These are phyloP conservation scores for Candida suzukii DNA, from an alignment of 805 yeast genomes.

Conservation along the genomic window DNA sequence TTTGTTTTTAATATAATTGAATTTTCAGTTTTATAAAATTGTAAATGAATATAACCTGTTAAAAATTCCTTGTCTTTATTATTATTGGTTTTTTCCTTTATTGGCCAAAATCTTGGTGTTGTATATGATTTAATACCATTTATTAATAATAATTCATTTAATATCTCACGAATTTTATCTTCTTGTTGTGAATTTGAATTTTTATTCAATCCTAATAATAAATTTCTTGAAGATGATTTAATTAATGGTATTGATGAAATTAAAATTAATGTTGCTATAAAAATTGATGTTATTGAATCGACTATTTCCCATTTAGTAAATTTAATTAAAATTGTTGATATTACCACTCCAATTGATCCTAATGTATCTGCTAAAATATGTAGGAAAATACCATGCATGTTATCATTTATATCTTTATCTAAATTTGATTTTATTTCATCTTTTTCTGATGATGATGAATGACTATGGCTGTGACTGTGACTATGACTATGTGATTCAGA, in stretches of 20 bases:
- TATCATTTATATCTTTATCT: constrained; percentile 49
- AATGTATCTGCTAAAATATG: constrained; percentile 93
- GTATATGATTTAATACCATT: constrained; percentile 83
- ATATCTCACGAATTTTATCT: constrained; percentile 49
- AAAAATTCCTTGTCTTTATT: constrained; percentile 30
- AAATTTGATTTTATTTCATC: constrained; percentile 6
- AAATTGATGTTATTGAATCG: constrained; percentile 87
- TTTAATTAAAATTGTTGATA: constrained; percentile 75
- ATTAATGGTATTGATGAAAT: constrained; percentile 79
- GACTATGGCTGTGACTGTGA: constrained; percentile 17
- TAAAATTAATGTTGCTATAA: constrained; percentile 77
- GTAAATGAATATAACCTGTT: constrained; percentile 81
- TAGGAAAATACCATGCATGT: constrained; percentile 89
- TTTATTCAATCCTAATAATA: constrained; percentile 55
- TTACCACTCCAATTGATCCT: constrained; percentile 96
- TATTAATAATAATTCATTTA: constrained; percentile 60
- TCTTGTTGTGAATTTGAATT: too few species aligned
- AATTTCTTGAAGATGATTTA: constrained; percentile 68
- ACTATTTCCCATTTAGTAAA: constrained; percentile 64
- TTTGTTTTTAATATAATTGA: constrained; percentile 18
- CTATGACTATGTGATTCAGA: too few species aligned
- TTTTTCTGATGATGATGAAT: constrained; percentile 3
- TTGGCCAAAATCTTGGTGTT: constrained; percentile 90
- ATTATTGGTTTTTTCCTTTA: too few species aligned
- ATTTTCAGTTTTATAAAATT: constrained; percentile 38